A percentile compares a stretch with the other conserved stretches of the same genome.
Conservation (phyloP, 305 asterid species). For the Fraxinus xanthoxyloides region DNA sequence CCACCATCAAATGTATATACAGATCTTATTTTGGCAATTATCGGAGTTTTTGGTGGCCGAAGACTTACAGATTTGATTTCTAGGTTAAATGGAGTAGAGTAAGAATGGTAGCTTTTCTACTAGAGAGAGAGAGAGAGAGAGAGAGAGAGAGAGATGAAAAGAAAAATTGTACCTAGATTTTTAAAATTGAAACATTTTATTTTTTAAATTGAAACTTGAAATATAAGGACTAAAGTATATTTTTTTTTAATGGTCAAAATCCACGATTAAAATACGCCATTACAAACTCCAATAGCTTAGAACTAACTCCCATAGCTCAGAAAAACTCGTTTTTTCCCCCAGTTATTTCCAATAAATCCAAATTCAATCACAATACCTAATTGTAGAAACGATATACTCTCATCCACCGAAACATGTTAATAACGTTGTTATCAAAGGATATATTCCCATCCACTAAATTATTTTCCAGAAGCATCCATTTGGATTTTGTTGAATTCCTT, state of each 20-base stretch:
- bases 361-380: not conserved
- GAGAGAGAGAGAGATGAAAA: too few relatives aligned
- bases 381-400: not conserved
- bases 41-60: too few relatives aligned
- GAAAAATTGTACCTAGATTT: too few relatives aligned
- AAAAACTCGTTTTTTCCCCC: not conserved
- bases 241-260: not conserved
- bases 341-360: not conserved
- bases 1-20: not conserved
- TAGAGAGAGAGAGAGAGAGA: too few relatives aligned
- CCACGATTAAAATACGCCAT: not conserved
- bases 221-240: too few relatives aligned
- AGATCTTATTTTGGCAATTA: too few relatives aligned
- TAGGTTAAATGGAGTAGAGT: too few relatives aligned
- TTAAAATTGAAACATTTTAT: too few relatives aligned
- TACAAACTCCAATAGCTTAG: not conserved
- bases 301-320: not conserved
- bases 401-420: not conserved
- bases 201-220: too few relatives aligned
- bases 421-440: too few relatives aligned
- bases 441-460: not conserved
- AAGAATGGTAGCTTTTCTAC: too few relatives aligned
- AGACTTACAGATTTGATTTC: too few relatives aligned
- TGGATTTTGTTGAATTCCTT: not conserved
- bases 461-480: conserved; percentile 11